Conservation (phyloP, 352 stramenopile genomes). For the Phytopythium ostracodes region DNA sequence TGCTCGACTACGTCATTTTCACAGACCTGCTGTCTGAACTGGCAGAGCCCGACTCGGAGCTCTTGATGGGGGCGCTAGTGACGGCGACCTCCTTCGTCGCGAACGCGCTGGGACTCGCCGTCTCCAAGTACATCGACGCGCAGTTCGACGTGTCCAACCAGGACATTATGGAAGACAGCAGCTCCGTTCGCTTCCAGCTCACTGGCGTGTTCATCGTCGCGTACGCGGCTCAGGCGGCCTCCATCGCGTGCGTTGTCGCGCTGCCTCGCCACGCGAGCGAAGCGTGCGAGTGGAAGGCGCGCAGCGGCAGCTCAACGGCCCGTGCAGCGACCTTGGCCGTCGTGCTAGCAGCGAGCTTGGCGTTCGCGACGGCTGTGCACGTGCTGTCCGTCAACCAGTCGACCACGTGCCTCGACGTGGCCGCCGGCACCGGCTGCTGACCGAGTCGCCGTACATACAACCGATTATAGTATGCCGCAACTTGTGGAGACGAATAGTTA, state of each 20-base stretch:
- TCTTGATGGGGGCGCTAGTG: slow-evolving; percentile 33
- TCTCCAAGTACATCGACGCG: slow-evolving; percentile 62
- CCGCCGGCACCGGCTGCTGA: slow-evolving; percentile 43
- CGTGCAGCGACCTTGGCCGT: slow-evolving; percentile 13
- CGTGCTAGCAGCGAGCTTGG: slow-evolving; percentile 17
- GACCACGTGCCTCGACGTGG: slow-evolving; percentile 42
- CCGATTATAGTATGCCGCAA: no score
- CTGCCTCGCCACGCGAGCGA: slow-evolving; percentile 36
- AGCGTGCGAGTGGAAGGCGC: slow-evolving; percentile 20
- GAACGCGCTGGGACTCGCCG: slow-evolving; percentile 30
- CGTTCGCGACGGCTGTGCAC: slow-evolving; percentile 34
- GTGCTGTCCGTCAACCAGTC: slow-evolving; percentile 44
- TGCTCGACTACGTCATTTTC: slow-evolving; percentile 50
- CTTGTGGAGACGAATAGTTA: no score
- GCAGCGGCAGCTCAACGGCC: slow-evolving; percentile 21
- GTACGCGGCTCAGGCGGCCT: slow-evolving; percentile 44
- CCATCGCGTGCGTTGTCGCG: slow-evolving; percentile 39
- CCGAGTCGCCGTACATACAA: no score
- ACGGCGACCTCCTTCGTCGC: slow-evolving; percentile 46
- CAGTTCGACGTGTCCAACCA: slow-evolving; percentile 47
- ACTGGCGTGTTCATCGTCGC: slow-evolving; percentile 49
- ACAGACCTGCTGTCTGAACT: slow-evolving; percentile 47
- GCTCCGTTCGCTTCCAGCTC: slow-evolving; percentile 31
- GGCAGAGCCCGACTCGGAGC: slow-evolving; percentile 28
- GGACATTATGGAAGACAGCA: slow-evolving; percentile 46